Base-by-base conservation (phyloP, 2,329 filamentous ascomycete species). In the Annulohypoxylon truncatum region DNA sequence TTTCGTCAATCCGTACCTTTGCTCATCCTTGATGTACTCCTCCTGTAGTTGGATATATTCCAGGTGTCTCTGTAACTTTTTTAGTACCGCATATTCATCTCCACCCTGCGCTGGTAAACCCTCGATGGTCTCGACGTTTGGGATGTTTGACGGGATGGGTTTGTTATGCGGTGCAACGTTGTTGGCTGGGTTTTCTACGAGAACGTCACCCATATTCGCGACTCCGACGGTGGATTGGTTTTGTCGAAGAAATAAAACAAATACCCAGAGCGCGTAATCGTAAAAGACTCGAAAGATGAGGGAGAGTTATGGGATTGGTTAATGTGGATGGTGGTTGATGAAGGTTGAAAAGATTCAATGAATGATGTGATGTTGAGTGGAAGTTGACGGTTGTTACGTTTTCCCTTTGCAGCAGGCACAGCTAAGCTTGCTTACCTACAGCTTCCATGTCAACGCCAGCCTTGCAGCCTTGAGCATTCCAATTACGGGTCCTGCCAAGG, bases 11-110 rank as follows among this genome's bases (percentile, higher is more conserved):
- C 35, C 59, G 59, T 81, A 92, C 91, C 93, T 90, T 84, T 99
- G 96, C 85, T 99, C 96, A 89, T 99, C 96, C 84, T 99, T 99
- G 89, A 99, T 99, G 82, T 99, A 99, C 80, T 99, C 96, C 82
- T 99, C 96, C 83, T 99, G 96, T 74, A 99, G 87, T 82, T 97
- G 93, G 79, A 98, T 97, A 81, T 97, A 98, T 90, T 99, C 96
- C 74, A 98, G 84, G 84, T 98, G 94, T 79, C 95, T 87, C 82
- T 99, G 95, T 70, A 98, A 89, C 84, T 96, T 96, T 86, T 99
- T 99, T 80, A 98, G 87, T 40, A 91, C 94, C 55, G 92, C 93
- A 80, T 99, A 99, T 79, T 98, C 95, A 79, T 98, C 95, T 71
- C 89, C 92, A 52, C 90, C 90, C 76, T 97, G 94, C 60, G 88